phyloP scores from a whole-genome alignment of 129 eudicot species.

The Pittosporum tobira region DNA sequence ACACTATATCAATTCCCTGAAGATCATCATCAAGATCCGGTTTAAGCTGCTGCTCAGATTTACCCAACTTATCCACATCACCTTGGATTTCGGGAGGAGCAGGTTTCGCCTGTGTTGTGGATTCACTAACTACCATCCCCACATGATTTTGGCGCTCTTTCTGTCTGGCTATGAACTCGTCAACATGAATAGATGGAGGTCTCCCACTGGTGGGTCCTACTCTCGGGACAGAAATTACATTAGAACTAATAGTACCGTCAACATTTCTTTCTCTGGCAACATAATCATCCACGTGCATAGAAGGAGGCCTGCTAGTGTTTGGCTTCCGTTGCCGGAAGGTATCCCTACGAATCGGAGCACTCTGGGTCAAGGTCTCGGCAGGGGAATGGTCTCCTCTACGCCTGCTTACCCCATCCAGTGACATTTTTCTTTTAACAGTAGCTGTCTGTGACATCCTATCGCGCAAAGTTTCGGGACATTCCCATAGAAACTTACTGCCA shows the following conservation, averaged over 20 bases:
- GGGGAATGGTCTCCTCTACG: slow-evolving; percentile 60
- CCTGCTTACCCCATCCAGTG: slow-evolving; percentile 58
- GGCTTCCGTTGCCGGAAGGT: slow-evolving; percentile 91
- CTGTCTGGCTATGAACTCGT: slow-evolving; percentile 95
- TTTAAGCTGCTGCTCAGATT: slow-evolving; percentile 46
- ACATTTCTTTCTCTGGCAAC: slow-evolving; percentile 96
- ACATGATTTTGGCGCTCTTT: slow-evolving; percentile 75
- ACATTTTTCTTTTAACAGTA: slow-evolving; percentile 52
- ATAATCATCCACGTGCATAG: slow-evolving; percentile 98
- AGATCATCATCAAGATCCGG: slow-evolving; percentile 91
- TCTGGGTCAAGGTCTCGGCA: slow-evolving; percentile 39
- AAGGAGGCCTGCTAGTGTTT: slow-evolving; percentile 96
- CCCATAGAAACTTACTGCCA: slow-evolving; percentile 70
- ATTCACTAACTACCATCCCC: slow-evolving; percentile 33
- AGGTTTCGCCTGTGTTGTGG: slow-evolving; percentile 29
- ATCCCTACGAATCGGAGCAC: slow-evolving; percentile 74
- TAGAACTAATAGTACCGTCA: slow-evolving; percentile 57
- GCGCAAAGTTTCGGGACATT: slow-evolving; percentile 87
- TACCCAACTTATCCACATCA: slow-evolving; percentile 39
- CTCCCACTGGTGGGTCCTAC: slow-evolving; percentile 84
- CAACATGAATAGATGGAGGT: slow-evolving; percentile 97
- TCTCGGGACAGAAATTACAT: slow-evolving; percentile 74
- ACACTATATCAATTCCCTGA: slow-evolving; percentile 85
- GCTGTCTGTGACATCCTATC: slow-evolving; percentile 58
- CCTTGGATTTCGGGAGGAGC: slow-evolving; percentile 33